A percentile compares a stretch with the other conserved stretches of the same genome.
phyloP scores from a whole-genome alignment of 345 rosid genomes.

The Pseudoturritis turrita region DNA sequence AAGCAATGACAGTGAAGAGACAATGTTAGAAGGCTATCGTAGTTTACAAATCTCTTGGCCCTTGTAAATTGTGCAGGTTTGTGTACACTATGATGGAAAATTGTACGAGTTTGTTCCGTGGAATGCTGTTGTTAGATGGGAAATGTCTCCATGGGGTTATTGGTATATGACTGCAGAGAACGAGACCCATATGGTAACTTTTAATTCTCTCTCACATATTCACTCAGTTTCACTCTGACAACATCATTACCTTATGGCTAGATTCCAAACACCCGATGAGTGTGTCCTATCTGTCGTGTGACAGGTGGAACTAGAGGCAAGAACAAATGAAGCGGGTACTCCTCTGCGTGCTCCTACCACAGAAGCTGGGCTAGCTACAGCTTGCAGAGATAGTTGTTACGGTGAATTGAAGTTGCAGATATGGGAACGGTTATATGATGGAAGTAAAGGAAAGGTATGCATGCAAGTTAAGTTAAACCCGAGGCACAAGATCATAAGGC shows the following conservation, averaged over 20 bases:
- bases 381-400: conserved; percentile 83
- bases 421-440: conserved; percentile 71
- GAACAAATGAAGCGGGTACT: conserved; percentile 69
- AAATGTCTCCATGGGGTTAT: conserved; percentile 74
- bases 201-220: not conserved
- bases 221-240: conserved; percentile 3
- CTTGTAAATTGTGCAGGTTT: conserved; percentile 52
- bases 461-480: not conserved
- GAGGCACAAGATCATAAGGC: not conserved
- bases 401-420: conserved; percentile 68
- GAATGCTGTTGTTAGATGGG: conserved; percentile 77
- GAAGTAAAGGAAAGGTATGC: conserved; percentile 82
- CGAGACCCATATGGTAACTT: conserved; percentile 57
- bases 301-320: conserved; percentile 81
- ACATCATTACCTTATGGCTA: not conserved
- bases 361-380: conserved; percentile 81
- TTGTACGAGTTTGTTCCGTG: conserved; percentile 94
- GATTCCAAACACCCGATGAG: not conserved
- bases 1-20: not conserved
- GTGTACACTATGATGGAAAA: conserved; percentile 79
- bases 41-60: not conserved
- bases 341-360: conserved; percentile 83
- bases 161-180: conserved; percentile 83
- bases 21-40: not conserved
- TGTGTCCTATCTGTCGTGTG: not conserved